Base-by-base conservation (phyloP, 2,329 filamentous ascomycete species). In the Pseudogymnoascus sp. region DNA sequence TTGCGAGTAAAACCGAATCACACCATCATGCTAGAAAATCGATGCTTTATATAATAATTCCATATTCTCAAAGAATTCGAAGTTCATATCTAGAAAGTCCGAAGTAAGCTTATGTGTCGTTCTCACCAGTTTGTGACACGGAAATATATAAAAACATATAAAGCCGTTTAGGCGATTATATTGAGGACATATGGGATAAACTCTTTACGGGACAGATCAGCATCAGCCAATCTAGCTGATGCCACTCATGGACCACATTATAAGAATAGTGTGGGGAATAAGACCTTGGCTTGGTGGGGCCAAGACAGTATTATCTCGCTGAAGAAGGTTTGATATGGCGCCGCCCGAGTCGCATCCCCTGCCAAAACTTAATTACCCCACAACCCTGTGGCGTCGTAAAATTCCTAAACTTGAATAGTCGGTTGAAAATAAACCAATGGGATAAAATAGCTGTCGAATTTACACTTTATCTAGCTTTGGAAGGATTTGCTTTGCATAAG, bases 221-320 rank as follows among this genome's bases (percentile, higher is more conserved):
- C 47, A 54, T 3, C 9, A 30, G 2, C 8, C n/a, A 50, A 12
- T 18, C n/a, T 33, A 33, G 43, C 25, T 50, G 14, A 47, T 47
- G 12, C 41, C 41, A 47, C 41, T 47, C 41, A 16, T 47, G 22
- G n/a, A 50, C 43, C 22, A 28, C 22, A 50, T 54, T 33, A 50
- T 33, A 33, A 33, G n/a, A 12, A 18, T 18, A 7, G 2, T 33
- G 47, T 54, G 47, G 47, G 47, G 47, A 30, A 12, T 3, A 5
- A 14, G 18, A 50, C 1, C 14, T 50, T 50, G 43, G 25, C 25
- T 16, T 33, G n/a, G 2, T 54, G 25, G 18, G n/a, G 25, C 28
- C 28, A 54, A 54, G 47, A 54, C 47, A 25, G n/a, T 33, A 33
- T 33, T 54, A 54, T 54, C 47, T 54, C 47, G 47, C 47, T 54